Conservation (phyloP, 2,329 filamentous ascomycete genomes). For the Xylaria sp. region DNA sequence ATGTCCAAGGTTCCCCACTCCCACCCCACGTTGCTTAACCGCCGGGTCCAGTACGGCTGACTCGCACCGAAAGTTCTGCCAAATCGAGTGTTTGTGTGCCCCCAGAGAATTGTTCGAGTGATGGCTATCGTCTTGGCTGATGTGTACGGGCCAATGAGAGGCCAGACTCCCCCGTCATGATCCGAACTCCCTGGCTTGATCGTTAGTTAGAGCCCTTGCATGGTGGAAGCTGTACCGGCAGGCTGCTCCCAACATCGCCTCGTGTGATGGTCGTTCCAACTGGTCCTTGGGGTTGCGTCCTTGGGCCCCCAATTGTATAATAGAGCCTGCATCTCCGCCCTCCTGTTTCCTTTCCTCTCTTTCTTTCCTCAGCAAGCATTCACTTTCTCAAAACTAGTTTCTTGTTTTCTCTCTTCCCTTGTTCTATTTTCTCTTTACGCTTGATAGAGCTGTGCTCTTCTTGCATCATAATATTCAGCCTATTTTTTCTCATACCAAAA, state of each 20-base stretch:
- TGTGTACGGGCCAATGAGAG: slow-evolving; percentile 44
- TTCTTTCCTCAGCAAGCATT: slow-evolving; percentile 74
- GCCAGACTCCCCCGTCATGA: slow-evolving; percentile 26
- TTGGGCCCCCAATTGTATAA: slow-evolving; percentile 55
- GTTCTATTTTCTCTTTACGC: slow-evolving; percentile 63
- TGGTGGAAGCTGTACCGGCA: slow-evolving; percentile 38
- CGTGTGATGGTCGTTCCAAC: slow-evolving; percentile 36
- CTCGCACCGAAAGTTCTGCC: slow-evolving; percentile 44
- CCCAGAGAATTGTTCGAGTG: slow-evolving; percentile 33
- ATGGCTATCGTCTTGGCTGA: slow-evolving; percentile 41
- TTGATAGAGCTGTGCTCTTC: slow-evolving; percentile 67
- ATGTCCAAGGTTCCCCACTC: slow-evolving; percentile 36
- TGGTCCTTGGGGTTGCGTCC: slow-evolving; percentile 47
- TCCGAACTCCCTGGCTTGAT: slow-evolving; percentile 39
- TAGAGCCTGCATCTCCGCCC: slow-evolving; percentile 52
- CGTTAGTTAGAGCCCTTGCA: slow-evolving; percentile 35
- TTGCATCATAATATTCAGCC: slow-evolving; percentile 47
- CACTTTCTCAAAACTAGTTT: slow-evolving; percentile 63
- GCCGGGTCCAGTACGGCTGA: slow-evolving; percentile 54
- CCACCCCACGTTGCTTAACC: slow-evolving; percentile 51
- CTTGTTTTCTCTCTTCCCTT: slow-evolving; percentile 61
- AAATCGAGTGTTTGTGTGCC: slow-evolving; percentile 39
- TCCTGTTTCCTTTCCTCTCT: slow-evolving; percentile 55
- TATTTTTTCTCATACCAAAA: slow-evolving; percentile 45
- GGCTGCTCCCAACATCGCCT: slow-evolving; percentile 40